Conservation (phyloP, 2,329 filamentous ascomycete species). For the Cercospora janseana region DNA sequence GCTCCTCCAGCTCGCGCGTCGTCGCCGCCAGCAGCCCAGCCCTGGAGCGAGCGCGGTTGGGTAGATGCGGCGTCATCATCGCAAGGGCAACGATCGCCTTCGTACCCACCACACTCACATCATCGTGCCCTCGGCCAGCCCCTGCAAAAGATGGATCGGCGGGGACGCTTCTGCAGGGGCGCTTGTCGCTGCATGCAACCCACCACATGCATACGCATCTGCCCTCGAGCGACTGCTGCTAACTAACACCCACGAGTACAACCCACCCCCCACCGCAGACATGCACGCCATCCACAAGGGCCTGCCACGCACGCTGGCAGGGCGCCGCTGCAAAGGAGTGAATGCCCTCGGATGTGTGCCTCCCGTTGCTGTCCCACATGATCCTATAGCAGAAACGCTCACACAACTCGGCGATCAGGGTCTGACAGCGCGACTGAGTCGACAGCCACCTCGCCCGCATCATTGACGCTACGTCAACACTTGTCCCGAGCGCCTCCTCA, state of each 20-base stretch:
- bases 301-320: too few relatives aligned
- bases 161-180: slow-evolving; percentile 6
- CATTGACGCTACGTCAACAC: not conserved
- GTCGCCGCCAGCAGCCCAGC: too few relatives aligned
- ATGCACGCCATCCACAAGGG: too few relatives aligned
- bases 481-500: not conserved
- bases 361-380: not conserved
- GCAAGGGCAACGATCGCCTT: too few relatives aligned
- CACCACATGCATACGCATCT: not conserved
- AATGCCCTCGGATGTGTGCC: not conserved
- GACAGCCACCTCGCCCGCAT: not conserved
- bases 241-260: too few relatives aligned
- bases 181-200: not conserved
- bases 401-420: slow-evolving; percentile 6
- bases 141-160: not conserved
- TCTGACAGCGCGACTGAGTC: slow-evolving; percentile 3
- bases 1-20: not conserved
- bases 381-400: not conserved
- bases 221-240: not conserved
- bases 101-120: slow-evolving; percentile 4
- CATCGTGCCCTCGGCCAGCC: too few relatives aligned
- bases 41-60: too few relatives aligned
- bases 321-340: not conserved
- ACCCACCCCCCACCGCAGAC: too few relatives aligned
- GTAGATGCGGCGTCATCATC: slow-evolving; percentile 2